Conservation (phyloP, 1,139 yeast genomes). For the Pichia sp. region DNA sequence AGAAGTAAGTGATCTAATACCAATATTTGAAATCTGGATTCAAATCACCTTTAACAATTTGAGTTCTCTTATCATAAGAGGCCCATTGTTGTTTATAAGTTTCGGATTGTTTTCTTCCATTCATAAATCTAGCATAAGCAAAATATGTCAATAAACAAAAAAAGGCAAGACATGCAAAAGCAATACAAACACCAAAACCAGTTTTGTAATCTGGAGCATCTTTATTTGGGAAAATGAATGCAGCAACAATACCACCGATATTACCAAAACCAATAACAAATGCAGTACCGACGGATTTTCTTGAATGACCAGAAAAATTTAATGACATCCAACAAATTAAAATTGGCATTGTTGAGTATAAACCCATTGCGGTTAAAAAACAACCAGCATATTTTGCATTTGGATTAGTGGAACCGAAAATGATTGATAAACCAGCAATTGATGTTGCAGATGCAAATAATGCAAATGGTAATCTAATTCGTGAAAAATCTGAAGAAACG, state of each 20-base stretch:
- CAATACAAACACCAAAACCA: slow-evolving; percentile 49
- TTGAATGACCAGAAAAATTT: slow-evolving; percentile 62
- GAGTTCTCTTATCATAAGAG: slow-evolving; percentile 39
- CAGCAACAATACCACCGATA: slow-evolving; percentile 73
- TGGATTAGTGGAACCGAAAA: slow-evolving; percentile 32
- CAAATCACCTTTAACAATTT: slow-evolving; percentile 54
- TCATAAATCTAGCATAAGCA: slow-evolving; percentile 35
- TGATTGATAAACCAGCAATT: slow-evolving; percentile 51
- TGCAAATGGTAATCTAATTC: slow-evolving; percentile 46
- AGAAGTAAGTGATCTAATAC: slow-evolving; percentile 14
- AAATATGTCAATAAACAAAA: slow-evolving; percentile 41
- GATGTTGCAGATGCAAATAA: slow-evolving; percentile 38
- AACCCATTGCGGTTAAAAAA: slow-evolving; percentile 60
- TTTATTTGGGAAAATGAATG: slow-evolving; percentile 50
- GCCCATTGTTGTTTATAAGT: slow-evolving; percentile 39
- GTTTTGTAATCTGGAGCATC: slow-evolving; percentile 56
- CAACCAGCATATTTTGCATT: slow-evolving; percentile 63
- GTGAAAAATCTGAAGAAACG: slow-evolving; percentile 41
- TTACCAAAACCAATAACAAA: slow-evolving; percentile 80
- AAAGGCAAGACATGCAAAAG: slow-evolving; percentile 49
- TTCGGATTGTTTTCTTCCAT: slow-evolving; percentile 37
- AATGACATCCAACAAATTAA: slow-evolving; percentile 68
- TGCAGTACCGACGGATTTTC: slow-evolving; percentile 69
- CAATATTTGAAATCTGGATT: slow-evolving; percentile 48
- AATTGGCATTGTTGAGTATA: slow-evolving; percentile 72